Evolutionary conservation across 371 early-diverging fungal species (phyloP).

Genomic region (Actinomucor elegans): DNA sequence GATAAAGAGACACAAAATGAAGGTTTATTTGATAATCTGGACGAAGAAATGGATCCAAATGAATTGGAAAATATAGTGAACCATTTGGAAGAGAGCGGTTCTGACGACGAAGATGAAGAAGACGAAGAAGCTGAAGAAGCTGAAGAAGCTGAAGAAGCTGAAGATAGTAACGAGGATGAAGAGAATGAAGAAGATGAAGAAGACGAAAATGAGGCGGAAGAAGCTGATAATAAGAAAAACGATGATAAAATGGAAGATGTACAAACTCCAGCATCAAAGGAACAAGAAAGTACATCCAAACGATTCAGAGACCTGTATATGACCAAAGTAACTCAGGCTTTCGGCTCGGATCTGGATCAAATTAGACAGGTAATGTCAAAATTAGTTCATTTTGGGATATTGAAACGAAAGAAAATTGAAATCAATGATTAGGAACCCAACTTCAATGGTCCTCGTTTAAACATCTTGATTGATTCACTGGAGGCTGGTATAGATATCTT

Average conservation of each 20-base stretch:
- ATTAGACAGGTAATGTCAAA: slow-evolving; percentile 50
- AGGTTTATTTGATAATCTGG: slow-evolving; percentile 43
- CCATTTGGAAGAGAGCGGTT: slow-evolving; percentile 18
- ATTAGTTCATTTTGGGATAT: background rate
- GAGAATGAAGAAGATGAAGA: slow-evolving; percentile 21
- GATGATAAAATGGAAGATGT: slow-evolving; percentile 18
- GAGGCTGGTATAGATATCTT: slow-evolving; percentile 51
- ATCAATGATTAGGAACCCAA: slow-evolving; percentile 34
- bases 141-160: slow-evolving; percentile 20
- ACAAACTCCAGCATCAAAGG: background rate
- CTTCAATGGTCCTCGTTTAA: slow-evolving; percentile 30
- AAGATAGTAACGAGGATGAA: slow-evolving; percentile 24
- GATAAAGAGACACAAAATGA: slow-evolving; percentile 8
- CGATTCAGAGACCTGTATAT: slow-evolving; percentile 43
- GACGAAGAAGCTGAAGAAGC: slow-evolving; percentile 17
- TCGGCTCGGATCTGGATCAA: slow-evolving; percentile 44
- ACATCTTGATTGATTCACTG: slow-evolving; percentile 45
- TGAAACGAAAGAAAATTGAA: background rate
- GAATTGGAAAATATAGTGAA: slow-evolving; percentile 31
- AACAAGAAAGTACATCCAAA: slow-evolving; percentile 17
- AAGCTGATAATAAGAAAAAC: background rate
- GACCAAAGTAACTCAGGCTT: slow-evolving; percentile 43
- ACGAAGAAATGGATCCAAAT: slow-evolving; percentile 37
- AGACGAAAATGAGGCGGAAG: slow-evolving; percentile 12
- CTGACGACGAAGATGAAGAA: slow-evolving; percentile 1